Evolutionary conservation across 192 early-diverging fungal species (phyloP).

Genomic region (Linderina pennispora): DNA sequence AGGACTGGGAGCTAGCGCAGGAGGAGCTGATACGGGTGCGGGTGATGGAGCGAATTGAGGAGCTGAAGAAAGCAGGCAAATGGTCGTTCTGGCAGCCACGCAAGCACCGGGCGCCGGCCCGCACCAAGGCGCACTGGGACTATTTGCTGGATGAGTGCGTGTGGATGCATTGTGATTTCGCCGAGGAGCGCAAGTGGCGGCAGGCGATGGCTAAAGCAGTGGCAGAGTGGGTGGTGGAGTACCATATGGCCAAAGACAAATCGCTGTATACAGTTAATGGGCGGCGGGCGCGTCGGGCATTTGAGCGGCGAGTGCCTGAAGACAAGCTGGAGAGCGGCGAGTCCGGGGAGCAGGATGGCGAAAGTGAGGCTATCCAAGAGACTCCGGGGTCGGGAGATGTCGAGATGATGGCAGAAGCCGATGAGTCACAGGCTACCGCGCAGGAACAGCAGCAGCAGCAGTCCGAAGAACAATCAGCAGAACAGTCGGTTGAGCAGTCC

Average conservation of each 20-base stretch:
- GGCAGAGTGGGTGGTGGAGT: constrained; percentile 46
- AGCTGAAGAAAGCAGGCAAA: constrained; percentile 38
- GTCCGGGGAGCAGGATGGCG: too few species aligned
- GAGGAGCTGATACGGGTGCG: constrained; percentile 41
- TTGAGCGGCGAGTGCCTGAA: too few species aligned
- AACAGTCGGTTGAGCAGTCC: too few species aligned
- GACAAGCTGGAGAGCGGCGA: too few species aligned
- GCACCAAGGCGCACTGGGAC: constrained; percentile 50
- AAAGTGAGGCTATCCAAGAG: too few species aligned
- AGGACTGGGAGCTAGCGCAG: constrained; percentile 40
- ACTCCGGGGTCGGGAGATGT: too few species aligned
- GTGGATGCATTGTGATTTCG: constrained; percentile 49
- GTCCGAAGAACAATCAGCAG: too few species aligned
- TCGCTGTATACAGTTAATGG: constrained; percentile 32
- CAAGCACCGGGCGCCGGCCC: constrained; percentile 42
- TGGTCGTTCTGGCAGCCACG: constrained; percentile 49
- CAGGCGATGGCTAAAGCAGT: constrained; percentile 36
- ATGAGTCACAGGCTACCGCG: too few species aligned
- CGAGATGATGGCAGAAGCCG: too few species aligned
- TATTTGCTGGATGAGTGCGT: constrained; percentile 45
- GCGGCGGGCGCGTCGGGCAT: too few species aligned
- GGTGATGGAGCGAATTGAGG: constrained; percentile 47
- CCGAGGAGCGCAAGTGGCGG: constrained; percentile 43
- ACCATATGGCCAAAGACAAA: constrained; percentile 40
- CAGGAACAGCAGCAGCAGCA: too few species aligned